Percentiles rank a stretch among this genome's conserved stretches.
phyloP scores from a whole-genome alignment of 225 moss, liverwort and hornwort species.

The Rhytidiadelphus loreus region DNA sequence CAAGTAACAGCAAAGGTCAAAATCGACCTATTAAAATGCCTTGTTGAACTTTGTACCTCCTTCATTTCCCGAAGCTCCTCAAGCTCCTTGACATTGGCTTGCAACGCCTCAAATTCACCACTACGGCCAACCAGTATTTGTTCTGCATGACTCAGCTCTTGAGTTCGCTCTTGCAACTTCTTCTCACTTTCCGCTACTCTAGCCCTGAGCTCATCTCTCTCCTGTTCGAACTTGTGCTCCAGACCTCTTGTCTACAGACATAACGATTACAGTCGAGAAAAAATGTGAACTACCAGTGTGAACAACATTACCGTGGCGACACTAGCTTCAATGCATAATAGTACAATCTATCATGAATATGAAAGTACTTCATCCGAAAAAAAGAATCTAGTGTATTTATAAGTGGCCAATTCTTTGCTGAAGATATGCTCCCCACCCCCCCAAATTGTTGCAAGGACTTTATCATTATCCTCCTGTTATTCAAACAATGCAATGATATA shows the following conservation, averaged over 20 bases:
- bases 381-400: background rate
- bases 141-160: conserved; percentile 73
- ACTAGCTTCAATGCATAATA: background rate
- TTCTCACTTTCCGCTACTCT: conserved; percentile 71
- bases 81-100: conserved; percentile 71
- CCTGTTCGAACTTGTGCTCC: conserved; percentile 81
- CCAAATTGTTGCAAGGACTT: background rate
- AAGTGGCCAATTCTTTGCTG: background rate
- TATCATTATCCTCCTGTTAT: background rate
- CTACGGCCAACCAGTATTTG: conserved; percentile 51
- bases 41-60: conserved; percentile 32
- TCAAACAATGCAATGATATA: background rate
- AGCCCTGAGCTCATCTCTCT: conserved; percentile 71
- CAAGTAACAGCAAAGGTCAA: background rate
- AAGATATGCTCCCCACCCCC: background rate
- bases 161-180: conserved; percentile 82
- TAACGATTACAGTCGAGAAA: background rate
- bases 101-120: conserved; percentile 62
- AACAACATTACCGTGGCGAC: background rate
- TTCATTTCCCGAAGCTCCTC: conserved; percentile 96
- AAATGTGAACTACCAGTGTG: background rate
- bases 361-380: background rate
- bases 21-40: background rate
- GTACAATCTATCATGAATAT: background rate
- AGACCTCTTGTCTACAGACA: conserved; percentile 60